Evolutionary conservation across 1,139 yeast genomes (phyloP), one percentile per base, ranked within the genome.

Genomic region (Nakaseomyces kungkrabaensis): DNA sequence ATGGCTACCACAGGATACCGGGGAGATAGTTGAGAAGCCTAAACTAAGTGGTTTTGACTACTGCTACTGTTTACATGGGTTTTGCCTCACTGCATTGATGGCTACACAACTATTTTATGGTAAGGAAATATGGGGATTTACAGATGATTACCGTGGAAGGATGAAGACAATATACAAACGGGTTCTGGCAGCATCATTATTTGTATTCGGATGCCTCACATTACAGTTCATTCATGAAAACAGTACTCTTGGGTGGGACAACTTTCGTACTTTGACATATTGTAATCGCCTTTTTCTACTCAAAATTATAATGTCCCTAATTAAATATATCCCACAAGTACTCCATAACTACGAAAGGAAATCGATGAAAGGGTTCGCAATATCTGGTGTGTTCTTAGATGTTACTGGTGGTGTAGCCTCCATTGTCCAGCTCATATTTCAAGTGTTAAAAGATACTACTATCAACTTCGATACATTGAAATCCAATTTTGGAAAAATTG

Each of bases 241-340:
- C 13, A 17, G 32, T n/a, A 25, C 32, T 4, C 8, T 34, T 9
- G 64, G 60, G 24, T 59, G 65, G 65, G 48, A 54, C 34, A 65
- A 63, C 47, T 26, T 37, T n/a, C 48, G 51, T 27, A 60, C 63
- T 1, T 42, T 65, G 46, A 50, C 52, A 1, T 62, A 56, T 48
- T 63, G 67, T 43, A 63, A 65, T 46, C 54, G 54, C 40, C 48
- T 66, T 45, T 60, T 58, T 43, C 13, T 56, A 10, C 68, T 78
- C 51, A 81, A 81, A 65, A 76, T 81, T 17, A 53, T 68, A 27
- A 74, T 79, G 73, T 78, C 83, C 50, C 65, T 78, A 31, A 68
- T 77, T 51, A 82, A 82, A 60, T 79, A 81, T 59, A 60, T 82
- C 5, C 87, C 88, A 0, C 88, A 82, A 59, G 73, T 81, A 4